Base-by-base conservation (phyloP, 2,329 filamentous ascomycete species). In the Elsinoe perseae region DNA sequence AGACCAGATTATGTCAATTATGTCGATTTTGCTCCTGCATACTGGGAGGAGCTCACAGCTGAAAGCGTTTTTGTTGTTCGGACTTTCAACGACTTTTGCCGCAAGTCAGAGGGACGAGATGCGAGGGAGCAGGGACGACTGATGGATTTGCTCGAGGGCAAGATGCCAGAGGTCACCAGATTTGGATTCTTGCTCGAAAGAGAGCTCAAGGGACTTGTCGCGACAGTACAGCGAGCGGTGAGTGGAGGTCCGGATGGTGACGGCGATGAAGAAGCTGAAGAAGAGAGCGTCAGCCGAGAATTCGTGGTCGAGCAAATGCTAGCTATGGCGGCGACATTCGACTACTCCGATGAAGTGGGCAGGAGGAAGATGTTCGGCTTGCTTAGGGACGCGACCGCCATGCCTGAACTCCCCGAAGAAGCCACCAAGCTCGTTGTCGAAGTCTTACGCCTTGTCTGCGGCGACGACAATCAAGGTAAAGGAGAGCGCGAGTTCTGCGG, bases 261-360 rank as follows among this genome's bases (percentile, higher is more conserved):
- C 10, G 79, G 78, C 14, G 81, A 85, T 3, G 79, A 74, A 1
- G 87, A 88, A 4, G 79, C 77, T 3, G 87, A 91, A 59, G 88
- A 95, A 64, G 87, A 95, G 62, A 86, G 86, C 0, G 85, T 90
- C 5, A 90, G 96, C 68, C 85, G 91, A 64, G 92, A 97, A 70
- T 98, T 98, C 64, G 87, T 96, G 60, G 87, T 96, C 36, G 91
- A 97, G 69, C 95, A 98, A 68, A 78, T 98, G 57, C 82, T 98
- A 32, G 87, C 96, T 64, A 95, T 98, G 66, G 87, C 89, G 4
- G 79, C 91, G 58, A 95, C 89, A 1, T 80, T 97, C 52, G 93
- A 98, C 71, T 98, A 97, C 71, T 91, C 89, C n/a, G 93, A 98
- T 67, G 93, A 97, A 70, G 88, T 95, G 60, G 93, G 93, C 50